Evolutionary conservation across 805 yeast species (phyloP).

Genomic region (Yarrowia deformans): DNA sequence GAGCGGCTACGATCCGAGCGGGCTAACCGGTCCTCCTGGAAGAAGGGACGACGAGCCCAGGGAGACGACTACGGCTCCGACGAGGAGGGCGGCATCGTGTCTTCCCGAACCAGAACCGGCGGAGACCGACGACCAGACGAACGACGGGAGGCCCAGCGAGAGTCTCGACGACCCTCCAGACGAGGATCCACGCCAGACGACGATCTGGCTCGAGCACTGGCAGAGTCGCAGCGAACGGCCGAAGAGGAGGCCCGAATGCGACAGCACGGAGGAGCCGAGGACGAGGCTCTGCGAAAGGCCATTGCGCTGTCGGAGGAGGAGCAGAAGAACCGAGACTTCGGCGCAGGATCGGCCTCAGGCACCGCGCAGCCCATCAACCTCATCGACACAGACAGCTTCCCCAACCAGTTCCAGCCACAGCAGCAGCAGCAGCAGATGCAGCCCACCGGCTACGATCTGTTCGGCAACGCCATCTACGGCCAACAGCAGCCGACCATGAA

Average conservation of each 20-base stretch:
- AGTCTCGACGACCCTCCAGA: constrained; percentile 52
- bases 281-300: constrained; percentile 72
- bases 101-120: constrained; percentile 42
- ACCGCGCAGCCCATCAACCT: constrained; percentile 43
- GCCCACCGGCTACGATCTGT: constrained; percentile 57
- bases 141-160: constrained; percentile 42
- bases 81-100: constrained; percentile 21
- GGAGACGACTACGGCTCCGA: constrained; percentile 36
- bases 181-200: constrained; percentile 54
- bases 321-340: constrained; percentile 63
- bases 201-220: constrained; percentile 77
- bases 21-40: constrained; percentile 29
- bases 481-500: constrained; percentile 57
- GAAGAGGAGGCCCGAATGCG: constrained; percentile 75
- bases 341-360: constrained; percentile 21
- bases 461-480: constrained; percentile 62
- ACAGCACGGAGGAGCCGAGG: constrained; percentile 53
- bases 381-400: constrained; percentile 49
- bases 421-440: constrained; percentile 48
- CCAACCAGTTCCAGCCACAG: constrained; percentile 53
- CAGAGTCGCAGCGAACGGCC: constrained; percentile 79
- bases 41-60: constrained; percentile 31
- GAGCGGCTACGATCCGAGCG: constrained; percentile 63
- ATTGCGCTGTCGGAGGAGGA: constrained; percentile 76
- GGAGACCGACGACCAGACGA: constrained; percentile 48